Percentiles rank a stretch among this genome's conserved stretches.
Conservation (phyloP, 139 green algal species). For the Prasinococcaceae sp. region DNA sequence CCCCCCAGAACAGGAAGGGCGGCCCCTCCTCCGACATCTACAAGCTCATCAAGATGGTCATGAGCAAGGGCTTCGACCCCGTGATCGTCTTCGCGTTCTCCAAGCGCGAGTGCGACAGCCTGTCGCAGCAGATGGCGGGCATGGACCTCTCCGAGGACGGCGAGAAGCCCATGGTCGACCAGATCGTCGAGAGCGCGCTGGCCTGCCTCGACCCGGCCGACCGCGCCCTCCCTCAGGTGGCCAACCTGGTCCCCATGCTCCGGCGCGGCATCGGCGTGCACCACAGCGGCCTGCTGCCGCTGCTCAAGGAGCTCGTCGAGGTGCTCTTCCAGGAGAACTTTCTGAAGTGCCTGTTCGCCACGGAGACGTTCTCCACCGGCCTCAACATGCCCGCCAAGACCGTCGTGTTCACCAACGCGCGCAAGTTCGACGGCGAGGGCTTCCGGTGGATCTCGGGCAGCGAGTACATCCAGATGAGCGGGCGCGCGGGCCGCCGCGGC, state of each 20-base stretch:
- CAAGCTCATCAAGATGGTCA: conserved; percentile 81
- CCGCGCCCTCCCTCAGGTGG: conserved; percentile 16
- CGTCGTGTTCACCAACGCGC: conserved; percentile 51
- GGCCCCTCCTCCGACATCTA: conserved; percentile 50
- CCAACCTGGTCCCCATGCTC: conserved; percentile 39
- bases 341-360: conserved; percentile 61
- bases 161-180: conserved; percentile 42
- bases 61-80: conserved; percentile 72
- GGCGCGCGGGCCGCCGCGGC: conserved; percentile 53
- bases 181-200: conserved; percentile 60
- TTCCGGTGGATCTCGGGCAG: conserved; percentile 7
- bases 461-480: conserved; percentile 92
- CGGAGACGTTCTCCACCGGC: conserved; percentile 70
- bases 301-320: conserved; percentile 66
- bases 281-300: conserved; percentile 59
- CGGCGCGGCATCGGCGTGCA: conserved; percentile 50
- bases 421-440: conserved; percentile 59
- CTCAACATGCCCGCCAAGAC: conserved; percentile 78
- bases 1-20: background rate
- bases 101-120: conserved; percentile 50
- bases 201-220: conserved; percentile 62
- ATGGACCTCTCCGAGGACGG: conserved; percentile 19
- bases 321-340: conserved; percentile 65
- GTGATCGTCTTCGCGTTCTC: conserved; percentile 68
- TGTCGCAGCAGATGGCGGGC: conserved; percentile 28